Conservation (phyloP, 306 rosid species). For the Biancaea sappan region DNA sequence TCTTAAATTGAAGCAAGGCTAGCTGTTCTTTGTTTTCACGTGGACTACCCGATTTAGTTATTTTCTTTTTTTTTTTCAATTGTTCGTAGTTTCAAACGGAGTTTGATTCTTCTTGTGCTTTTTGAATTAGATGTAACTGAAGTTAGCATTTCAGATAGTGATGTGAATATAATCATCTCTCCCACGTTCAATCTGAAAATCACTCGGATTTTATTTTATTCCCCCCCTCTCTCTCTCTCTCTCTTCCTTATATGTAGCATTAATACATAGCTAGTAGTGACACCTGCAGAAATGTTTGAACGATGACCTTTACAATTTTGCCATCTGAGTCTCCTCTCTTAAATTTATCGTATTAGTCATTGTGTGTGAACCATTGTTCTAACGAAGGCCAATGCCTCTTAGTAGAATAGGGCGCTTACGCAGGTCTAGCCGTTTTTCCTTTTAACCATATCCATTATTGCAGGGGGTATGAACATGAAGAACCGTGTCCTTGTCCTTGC, state of each 20-base stretch:
- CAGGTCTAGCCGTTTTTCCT: no score
- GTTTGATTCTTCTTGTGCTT: not conserved
- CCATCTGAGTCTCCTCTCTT: not conserved
- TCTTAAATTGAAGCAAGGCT: slow-evolving; percentile 35
- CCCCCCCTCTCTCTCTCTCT: no score
- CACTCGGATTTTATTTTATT: not conserved
- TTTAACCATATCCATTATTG: no score
- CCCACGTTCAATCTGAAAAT: slow-evolving; percentile 6
- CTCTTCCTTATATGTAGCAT: not conserved
- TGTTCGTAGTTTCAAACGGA: not conserved
- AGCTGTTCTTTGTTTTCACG: not conserved
- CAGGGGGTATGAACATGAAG: no score
- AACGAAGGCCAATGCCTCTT: no score
- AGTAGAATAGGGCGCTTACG: no score
- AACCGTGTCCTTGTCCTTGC: no score
- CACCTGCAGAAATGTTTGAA: slow-evolving; percentile 2
- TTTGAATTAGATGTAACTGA: slow-evolving; percentile 33
- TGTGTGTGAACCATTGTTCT: no score
- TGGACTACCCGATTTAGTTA: not conserved
- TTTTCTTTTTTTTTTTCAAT: not conserved
- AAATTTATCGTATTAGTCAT: not conserved
- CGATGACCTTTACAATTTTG: no score
- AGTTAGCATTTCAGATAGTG: slow-evolving; percentile 42
- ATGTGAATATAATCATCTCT: slow-evolving; percentile 63
- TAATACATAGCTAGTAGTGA: slow-evolving; percentile 21